Evolutionary conservation across 768 basidiomycete genomes (phyloP), one percentile per base, ranked within the genome.

Genomic region (Podaxis rugospora): DNA sequence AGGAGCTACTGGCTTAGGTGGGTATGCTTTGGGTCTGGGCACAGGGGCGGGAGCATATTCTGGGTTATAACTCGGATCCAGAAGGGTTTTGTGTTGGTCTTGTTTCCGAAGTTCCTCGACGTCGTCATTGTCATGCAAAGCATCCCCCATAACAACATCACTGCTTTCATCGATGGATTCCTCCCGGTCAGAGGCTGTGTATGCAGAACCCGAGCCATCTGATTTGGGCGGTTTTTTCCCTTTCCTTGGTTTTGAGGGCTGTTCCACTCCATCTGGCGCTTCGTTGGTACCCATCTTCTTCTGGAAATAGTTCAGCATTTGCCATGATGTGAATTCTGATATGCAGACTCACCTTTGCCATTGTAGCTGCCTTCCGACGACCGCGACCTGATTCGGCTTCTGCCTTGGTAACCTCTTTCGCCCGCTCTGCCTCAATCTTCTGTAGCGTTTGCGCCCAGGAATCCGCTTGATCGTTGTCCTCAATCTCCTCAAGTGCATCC

Each of bases 401-500:
- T 47, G 81, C 83, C 59, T 79, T 69, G 27, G 71, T 70, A 66
- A 75, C 71, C 23, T 67, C 67, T 60, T 76, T 81, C n/a, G 75
- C 75, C 46, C 75, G 72, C 57, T 81, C 80, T 47, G 71, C 67
- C 14, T 75, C 79, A 57, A 81, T 80, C 58, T 79, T 80, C 61
- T 83, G 75, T 49, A 95, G 72, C 9, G 91, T 84, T 56, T 83
- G 81, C 10, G 88, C 82, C 94, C 93, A 95, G n/a, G 92, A 92
- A 70, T 93, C 88, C 32, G 76, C 79, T 57, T 86, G 80, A 50
- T 84, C 86, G 3, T 78, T 78, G 50, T 89, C 89, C 36, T 75
- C 79, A 21, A 92, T 69, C 14, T 91, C 89, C 68, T 89, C 89
- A 51, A 92, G 72, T 2, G 76, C 67, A 57, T 88, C 88, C 68